Conservation (phyloP, 2,329 filamentous ascomycete genomes). For the Colletotrichum orbiculare region DNA sequence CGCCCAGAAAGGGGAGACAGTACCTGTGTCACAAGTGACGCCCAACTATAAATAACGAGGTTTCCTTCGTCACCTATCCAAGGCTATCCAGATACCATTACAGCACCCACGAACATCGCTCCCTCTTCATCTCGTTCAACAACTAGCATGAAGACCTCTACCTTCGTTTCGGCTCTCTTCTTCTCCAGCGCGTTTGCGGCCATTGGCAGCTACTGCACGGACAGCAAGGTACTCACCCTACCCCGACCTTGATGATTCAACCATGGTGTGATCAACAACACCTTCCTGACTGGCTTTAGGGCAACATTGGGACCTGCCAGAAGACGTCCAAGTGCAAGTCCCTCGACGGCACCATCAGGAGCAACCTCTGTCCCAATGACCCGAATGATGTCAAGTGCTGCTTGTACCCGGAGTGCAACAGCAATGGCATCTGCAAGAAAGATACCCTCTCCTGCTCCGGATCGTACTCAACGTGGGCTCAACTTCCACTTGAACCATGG, state of each 20-base stretch:
- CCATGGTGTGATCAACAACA: background rate
- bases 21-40: too few relatives aligned
- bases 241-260: background rate
- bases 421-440: slow-evolving; percentile 26
- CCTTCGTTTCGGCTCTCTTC: slow-evolving; percentile 11
- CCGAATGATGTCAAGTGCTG: slow-evolving; percentile 33
- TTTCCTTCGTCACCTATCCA: too few relatives aligned
- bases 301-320: slow-evolving; percentile 30
- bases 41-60: too few relatives aligned
- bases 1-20: too few relatives aligned
- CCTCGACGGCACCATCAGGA: slow-evolving; percentile 22
- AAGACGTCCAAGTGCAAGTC: slow-evolving; percentile 27
- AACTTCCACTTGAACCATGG: background rate
- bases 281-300: background rate
- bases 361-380: slow-evolving; percentile 30
- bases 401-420: slow-evolving; percentile 31
- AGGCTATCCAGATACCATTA: background rate
- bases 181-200: slow-evolving; percentile 19
- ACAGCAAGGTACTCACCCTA: slow-evolving; percentile 15
- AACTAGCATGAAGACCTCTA: slow-evolving; percentile 18
- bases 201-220: slow-evolving; percentile 27
- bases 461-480: slow-evolving; percentile 21
- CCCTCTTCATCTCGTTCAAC: background rate
- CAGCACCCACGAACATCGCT: background rate
- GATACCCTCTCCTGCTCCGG: slow-evolving; percentile 27